Base-by-base conservation (phyloP, 192 early-diverging fungal genomes). In the Umbelopsis ramanniana region DNA sequence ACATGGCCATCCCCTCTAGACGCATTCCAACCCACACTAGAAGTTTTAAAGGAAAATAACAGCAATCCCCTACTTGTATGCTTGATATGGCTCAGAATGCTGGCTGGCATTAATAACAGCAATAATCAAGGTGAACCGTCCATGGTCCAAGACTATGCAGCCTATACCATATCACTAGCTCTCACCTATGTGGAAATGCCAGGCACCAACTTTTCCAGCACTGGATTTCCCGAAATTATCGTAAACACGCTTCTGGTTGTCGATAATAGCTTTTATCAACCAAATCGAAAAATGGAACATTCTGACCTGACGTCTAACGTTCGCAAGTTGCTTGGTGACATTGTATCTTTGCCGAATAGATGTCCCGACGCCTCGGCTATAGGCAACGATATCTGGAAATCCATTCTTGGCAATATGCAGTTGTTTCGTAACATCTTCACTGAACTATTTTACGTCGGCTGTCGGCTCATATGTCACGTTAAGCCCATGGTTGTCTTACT, bases 1-100 rank as follows among this genome's bases (percentile, higher is more conserved):
- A 37, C 10, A 37, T 63, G 57, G 57, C 57, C 57, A 29, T 38
- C 57, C 3, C 57, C 57, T 29, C 33, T 63, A 63, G 29, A 63
- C 3, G 37, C 15, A 2, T 63, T 63, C 17, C 17, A 14, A 37
- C 33, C 57, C 26, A 26, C 53, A 6, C 8, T 24, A 8, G 53
- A 54, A 3, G 22, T 22, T 9, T 26, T 26, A 22, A 43, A 43
- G 11, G 40, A 43, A 43, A 43, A 43, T 12, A 37, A 14, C 33
- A 26, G 17, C 33, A 19, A 37, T 37, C n/a, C 57, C 17, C 15
- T 63, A n/a, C 12, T 15, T 12, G 23, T 37, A 3, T 63, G 57
- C 33, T 35, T 63, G 26, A 19, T 37, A 0, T 63, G 57, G 57
- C 33, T 63, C 19, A 11, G 57, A 37, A 14, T 19, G 17, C 17